Percentiles rank a stretch among this genome's conserved stretches.
Conservation (phyloP, 2,329 filamentous ascomycete species). For the Parafenestella ontariensis region DNA sequence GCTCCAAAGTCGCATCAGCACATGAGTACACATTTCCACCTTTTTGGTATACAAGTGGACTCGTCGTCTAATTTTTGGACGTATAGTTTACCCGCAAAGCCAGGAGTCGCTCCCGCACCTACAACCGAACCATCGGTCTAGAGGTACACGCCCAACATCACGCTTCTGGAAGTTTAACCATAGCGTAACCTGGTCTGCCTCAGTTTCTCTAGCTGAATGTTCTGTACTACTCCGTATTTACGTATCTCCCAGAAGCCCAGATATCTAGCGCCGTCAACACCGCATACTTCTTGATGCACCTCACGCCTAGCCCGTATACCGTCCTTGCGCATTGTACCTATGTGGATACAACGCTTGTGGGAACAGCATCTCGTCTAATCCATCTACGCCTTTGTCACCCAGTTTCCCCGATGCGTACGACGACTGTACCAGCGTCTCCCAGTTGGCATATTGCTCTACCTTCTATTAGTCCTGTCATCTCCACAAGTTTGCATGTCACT, state of each 20-base stretch:
- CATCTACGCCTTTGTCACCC: neutral
- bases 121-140: too few relatives aligned
- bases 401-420: neutral
- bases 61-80: too few relatives aligned
- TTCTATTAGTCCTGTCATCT: neutral
- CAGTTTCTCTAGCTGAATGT: neutral
- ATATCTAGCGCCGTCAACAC: too few relatives aligned
- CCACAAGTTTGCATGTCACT: neutral
- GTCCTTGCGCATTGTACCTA: neutral
- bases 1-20: neutral
- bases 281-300: neutral
- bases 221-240: neutral
- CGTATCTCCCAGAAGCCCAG: neutral
- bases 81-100: neutral
- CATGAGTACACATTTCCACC: neutral
- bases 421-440: slow-evolving; percentile 4
- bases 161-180: neutral
- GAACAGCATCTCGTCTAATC: neutral
- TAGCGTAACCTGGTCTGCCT: neutral
- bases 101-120: too few relatives aligned
- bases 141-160: neutral
- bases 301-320: neutral
- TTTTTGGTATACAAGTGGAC: too few relatives aligned
- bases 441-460: slow-evolving; percentile 1
- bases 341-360: neutral